These are phyloP conservation scores for Neurospora tetraspora DNA, from an alignment of 495 filamentous ascomycete species.

Conservation along the genomic window DNA sequence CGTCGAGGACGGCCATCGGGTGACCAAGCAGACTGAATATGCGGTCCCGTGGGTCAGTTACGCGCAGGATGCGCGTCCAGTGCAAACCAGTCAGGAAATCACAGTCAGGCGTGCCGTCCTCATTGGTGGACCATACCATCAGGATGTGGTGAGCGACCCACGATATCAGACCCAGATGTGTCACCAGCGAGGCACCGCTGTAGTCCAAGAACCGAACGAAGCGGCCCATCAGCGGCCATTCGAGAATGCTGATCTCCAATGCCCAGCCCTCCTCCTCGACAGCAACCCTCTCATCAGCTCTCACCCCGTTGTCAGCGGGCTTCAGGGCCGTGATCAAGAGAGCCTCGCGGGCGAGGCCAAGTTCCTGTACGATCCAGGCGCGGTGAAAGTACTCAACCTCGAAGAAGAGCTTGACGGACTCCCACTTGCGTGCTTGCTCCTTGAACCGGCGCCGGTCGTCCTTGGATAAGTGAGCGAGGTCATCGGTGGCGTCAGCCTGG, in stretches of 20 bases:
- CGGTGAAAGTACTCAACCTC: constrained; percentile 12
- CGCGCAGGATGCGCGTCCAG: constrained; percentile 11
- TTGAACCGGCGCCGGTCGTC: constrained; percentile 4
- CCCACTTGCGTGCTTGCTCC: constrained; percentile 8
- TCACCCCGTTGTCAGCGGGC: not conserved
- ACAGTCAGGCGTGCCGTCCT: constrained; percentile 6
- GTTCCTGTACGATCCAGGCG: constrained; percentile 19
- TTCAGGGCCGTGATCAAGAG: constrained; percentile 7
- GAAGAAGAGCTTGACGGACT: constrained; percentile 9
- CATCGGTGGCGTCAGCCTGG: not conserved
- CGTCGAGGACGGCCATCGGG: constrained; percentile 3
- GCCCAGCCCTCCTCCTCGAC: not conserved
- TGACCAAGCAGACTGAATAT: constrained; percentile 9
- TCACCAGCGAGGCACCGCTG: constrained; percentile 8
- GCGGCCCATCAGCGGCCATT: constrained; percentile 9
- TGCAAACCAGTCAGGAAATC: constrained; percentile 13
- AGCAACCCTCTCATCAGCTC: not conserved
- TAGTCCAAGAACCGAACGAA: constrained; percentile 9
- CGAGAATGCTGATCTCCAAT: constrained; percentile 4
- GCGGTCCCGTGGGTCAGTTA: constrained; percentile 11
- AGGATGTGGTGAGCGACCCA: constrained; percentile 9
- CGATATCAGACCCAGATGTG: constrained; percentile 7
- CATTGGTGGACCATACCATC: constrained; percentile 9
- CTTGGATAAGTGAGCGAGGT: constrained; percentile 2
- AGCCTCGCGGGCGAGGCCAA: constrained; percentile 9